These are phyloP conservation scores for Arachnopeziza araneosa DNA, from an alignment of 2,329 filamentous ascomycete genomes.

Conservation along the genomic window DNA sequence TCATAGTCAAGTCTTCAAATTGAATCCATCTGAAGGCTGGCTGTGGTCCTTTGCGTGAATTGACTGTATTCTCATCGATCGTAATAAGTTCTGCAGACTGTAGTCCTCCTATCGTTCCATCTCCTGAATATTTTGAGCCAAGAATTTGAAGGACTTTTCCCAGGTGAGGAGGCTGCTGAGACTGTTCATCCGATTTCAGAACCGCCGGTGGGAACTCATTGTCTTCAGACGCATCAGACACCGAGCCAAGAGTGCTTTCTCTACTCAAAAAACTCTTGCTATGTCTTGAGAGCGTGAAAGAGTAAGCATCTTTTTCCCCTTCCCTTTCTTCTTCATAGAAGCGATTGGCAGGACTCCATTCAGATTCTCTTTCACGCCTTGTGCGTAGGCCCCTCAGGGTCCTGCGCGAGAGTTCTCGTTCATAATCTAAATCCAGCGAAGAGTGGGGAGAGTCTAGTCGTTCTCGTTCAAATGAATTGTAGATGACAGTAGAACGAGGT, in stretches of 20 bases:
- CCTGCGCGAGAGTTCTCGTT: not conserved
- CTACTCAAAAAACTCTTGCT: conserved; percentile 3
- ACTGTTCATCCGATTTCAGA: not conserved
- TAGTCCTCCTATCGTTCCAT: conserved; percentile 4
- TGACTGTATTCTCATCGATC: not conserved
- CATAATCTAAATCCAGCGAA: not conserved
- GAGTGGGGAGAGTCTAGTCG: not conserved
- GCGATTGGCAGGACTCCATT: too few relatives aligned
- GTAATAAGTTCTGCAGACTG: conserved; percentile 5
- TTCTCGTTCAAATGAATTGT: not conserved
- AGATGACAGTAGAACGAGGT: not conserved
- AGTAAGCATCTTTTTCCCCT: not conserved
- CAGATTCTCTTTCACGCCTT: not conserved
- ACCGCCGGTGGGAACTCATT: not conserved
- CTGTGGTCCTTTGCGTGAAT: not conserved
- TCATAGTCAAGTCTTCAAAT: conserved; percentile 12
- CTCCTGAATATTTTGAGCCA: conserved; percentile 7
- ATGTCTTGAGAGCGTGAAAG: conserved; percentile 6
- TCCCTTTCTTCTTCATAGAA: not conserved
- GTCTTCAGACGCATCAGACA: conserved; percentile 1
- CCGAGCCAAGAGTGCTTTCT: conserved; percentile 4
- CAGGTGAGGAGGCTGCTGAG: not conserved
- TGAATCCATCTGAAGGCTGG: conserved; percentile 11
- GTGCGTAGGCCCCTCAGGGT: not conserved
- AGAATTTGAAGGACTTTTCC: not conserved